phyloP scores from a whole-genome alignment of 495 filamentous ascomycete species.

The Podospora bellae-mahoneyi region DNA sequence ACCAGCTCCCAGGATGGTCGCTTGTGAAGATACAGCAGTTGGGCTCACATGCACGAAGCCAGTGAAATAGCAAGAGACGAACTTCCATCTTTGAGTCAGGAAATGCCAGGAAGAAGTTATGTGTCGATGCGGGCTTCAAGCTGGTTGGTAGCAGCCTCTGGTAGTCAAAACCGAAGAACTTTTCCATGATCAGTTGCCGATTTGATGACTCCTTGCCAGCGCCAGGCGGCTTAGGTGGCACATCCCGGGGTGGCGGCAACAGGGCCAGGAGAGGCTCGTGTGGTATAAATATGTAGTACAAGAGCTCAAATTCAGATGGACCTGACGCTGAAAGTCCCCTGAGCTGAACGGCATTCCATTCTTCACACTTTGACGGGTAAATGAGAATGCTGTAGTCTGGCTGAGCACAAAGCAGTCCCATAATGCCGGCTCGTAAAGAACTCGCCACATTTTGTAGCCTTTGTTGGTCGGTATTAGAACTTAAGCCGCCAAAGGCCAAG shows the following conservation, averaged over 20 bases:
- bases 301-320: constrained; percentile 28
- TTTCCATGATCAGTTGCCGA: constrained; percentile 25
- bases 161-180: constrained; percentile 30
- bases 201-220: background rate
- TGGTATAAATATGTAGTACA: constrained; percentile 35
- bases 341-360: constrained; percentile 33
- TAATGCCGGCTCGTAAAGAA: constrained; percentile 31
- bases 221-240: background rate
- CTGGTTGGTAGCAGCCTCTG: constrained; percentile 24
- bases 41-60: constrained; percentile 31
- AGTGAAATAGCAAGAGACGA: constrained; percentile 21
- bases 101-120: constrained; percentile 35
- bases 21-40: constrained; percentile 30
- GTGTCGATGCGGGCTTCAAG: background rate
- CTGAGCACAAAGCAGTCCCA: constrained; percentile 33
- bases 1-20: constrained; percentile 29
- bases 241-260: constrained; percentile 3
- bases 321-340: constrained; percentile 22
- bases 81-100: constrained; percentile 19
- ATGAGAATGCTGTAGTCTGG: constrained; percentile 39
- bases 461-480: constrained; percentile 16
- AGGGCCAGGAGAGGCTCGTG: background rate
- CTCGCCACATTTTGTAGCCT: constrained; percentile 30
- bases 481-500: constrained; percentile 24
- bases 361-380: constrained; percentile 40